These are phyloP conservation scores for Trichosporon faecale DNA, from an alignment of 1,284 basidiomycete genomes.

Conservation along the genomic window DNA sequence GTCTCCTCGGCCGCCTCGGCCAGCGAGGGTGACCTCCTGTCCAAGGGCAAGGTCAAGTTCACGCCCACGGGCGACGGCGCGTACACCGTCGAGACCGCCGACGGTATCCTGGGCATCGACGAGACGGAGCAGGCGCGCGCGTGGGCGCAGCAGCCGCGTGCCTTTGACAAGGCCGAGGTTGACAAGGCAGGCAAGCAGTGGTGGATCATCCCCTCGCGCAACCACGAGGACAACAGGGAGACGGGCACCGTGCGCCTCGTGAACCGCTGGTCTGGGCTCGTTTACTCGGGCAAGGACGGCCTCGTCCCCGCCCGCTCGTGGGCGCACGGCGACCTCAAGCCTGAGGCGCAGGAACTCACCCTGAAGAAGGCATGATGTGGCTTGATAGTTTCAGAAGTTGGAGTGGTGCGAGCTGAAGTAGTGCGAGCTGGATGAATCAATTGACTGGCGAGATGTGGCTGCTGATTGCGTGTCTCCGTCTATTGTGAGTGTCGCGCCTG, in stretches of 20 bases:
- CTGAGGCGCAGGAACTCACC: background rate
- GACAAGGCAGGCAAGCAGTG: constrained; percentile 15
- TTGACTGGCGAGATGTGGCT: too few relatives aligned
- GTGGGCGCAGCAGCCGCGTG: background rate
- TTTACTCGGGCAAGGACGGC: background rate
- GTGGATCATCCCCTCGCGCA: constrained; percentile 20
- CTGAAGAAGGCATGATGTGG: background rate
- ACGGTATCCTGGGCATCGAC: background rate
- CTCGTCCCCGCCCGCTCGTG: background rate
- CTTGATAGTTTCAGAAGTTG: too few relatives aligned
- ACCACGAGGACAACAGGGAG: background rate
- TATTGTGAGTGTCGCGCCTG: too few relatives aligned
- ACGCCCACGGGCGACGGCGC: constrained; percentile 13
- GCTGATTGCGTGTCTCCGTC: too few relatives aligned
- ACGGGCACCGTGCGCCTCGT: constrained; percentile 14
- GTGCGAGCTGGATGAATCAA: too few relatives aligned
- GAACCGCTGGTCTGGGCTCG: constrained; percentile 21
- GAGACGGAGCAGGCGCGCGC: background rate
- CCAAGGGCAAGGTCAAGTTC: background rate
- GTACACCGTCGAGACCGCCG: constrained; percentile 1
- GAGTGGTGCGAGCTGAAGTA: too few relatives aligned
- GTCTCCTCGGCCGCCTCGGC: background rate
- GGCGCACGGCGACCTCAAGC: background rate
- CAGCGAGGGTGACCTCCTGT: background rate
- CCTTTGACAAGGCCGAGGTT: background rate